Evolutionary conservation across 345 rosid genomes (phyloP), one percentile per base, ranked within the genome.

Genomic region (Bruguiera gymnorhiza): DNA sequence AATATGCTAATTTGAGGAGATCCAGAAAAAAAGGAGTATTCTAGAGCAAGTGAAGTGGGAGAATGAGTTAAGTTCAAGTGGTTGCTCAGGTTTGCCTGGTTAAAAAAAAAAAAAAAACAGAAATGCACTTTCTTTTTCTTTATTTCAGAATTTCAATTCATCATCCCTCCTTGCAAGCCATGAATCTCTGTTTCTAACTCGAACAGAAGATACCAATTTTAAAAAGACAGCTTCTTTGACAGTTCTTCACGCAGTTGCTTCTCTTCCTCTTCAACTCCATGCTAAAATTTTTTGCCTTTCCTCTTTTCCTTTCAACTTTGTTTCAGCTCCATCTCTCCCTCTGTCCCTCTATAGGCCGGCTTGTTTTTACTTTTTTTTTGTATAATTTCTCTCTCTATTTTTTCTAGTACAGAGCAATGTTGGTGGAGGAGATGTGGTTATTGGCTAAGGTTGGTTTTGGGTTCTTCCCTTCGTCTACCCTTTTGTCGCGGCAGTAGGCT

Each of bases 221-320:
- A 67, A 46, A 4, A 65, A 77, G 72, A 66, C 32, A 24, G 2
- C 63, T 62, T 15, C 16, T 39, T 29, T 60, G 2, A 52, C 46
- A 58, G 32, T 13, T 64, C 64, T 36, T 67, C 29, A 53, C 56
- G 21, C 55, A 53, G 13, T 55, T 52, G 23, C 70, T 66, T 60
- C 62, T 63, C 73, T 63, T 68, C 60, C 71, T 68, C 74, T 58
- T 60, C 39, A 76, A 77, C 76, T 68, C 79, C 81, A 72, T 72
- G 48, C 3, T 43, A 13, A 43, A 43, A 16, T 56, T 39, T 50
- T 23, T 70, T 37, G 24, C 43, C 16, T 36, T 27, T 37, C 65
- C 54, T 73, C 54, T 39, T 26, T 65, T 16, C 74, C 65, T 15
- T 73, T 46, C 52, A 76, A 36, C 65, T 70, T 70, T 66, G 62